A percentile compares a stretch with the other conserved stretches of the same genome.
These are phyloP conservation scores for Amaranthus cruentus DNA, from an alignment of 148 eudicot species.

Conservation along the genomic window DNA sequence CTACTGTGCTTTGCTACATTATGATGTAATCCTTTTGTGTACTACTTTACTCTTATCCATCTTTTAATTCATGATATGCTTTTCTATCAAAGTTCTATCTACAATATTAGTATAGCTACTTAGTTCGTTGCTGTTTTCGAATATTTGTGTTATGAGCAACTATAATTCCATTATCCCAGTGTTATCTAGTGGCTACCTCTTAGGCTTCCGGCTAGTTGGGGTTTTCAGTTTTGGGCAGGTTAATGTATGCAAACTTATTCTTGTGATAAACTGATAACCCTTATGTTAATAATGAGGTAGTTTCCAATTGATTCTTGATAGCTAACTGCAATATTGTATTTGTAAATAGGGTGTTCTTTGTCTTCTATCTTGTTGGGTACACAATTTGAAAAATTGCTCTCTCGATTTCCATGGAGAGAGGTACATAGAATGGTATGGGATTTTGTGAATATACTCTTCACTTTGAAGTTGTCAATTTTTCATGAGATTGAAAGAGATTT, in stretches of 20 bases:
- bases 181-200: no score
- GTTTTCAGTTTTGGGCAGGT: no score
- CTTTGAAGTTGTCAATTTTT: conserved; percentile 28
- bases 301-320: no score
- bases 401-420: conserved; percentile 16
- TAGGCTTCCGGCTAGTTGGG: no score
- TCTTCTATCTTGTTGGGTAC: conserved; percentile 4
- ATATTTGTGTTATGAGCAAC: neutral
- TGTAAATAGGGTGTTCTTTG: neutral
- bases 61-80: neutral
- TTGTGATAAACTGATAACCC: no score
- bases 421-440: neutral
- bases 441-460: conserved; percentile 15
- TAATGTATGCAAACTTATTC: no score
- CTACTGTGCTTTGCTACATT: neutral
- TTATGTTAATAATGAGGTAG: no score
- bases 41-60: no score
- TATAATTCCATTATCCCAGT: no score
- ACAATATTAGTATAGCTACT: conserved; percentile 9
- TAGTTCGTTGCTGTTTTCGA: conserved; percentile 9
- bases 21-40: no score
- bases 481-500: conserved; percentile 23
- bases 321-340: neutral
- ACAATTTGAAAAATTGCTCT: conserved; percentile 8
- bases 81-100: neutral